Evolutionary conservation across 331 rosid species (phyloP), one percentile per base, ranked within the genome.

Genomic region (Phaseolus coccineus): DNA sequence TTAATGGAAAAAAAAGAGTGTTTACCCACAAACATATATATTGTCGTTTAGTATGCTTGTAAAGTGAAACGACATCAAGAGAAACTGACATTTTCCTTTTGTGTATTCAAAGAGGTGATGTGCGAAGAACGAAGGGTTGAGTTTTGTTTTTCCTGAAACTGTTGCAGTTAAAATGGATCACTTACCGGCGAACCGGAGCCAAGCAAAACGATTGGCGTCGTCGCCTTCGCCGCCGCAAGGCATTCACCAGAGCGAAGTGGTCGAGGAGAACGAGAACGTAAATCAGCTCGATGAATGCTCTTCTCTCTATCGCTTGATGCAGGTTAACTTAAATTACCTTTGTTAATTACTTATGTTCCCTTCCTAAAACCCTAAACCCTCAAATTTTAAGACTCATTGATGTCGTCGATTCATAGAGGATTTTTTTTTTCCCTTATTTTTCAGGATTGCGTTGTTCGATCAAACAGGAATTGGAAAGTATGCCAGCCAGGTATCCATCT

Each of bases 251-350:
- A 74, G 65, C 14, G 97, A 88, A 7, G 90, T 80, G 6, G 94
- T 89, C 58, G 97, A 87, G 3, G 94, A 88, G 2, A 92, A 93
- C 13, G 97, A 91, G 74, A 94, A 89, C 71, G 94, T 90, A 30
- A 91, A 87, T 37, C 92, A 91, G 80, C 94, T 91, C 73, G 84
- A 87, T 2, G 89, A 90, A 62, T 94, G 98, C 67, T 87, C 96
- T 14, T 73, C 90, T 55, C 52, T 87, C 66, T 91, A 94, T 85
- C 86, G 90, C 15, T 70, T 82, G 37, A 86, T 93, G 83, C 97
- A 94, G 97, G 98, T 91, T 24, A 44, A 46, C 28, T 61, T 42
- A 72, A 25, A 19, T 19, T 22, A 2, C 42, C 28, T 71, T 64
- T 10, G 24, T 71, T 65, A 12, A 47, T 81, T 84, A 69, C 68